phyloP scores from a whole-genome alignment of 257 asterid species.

The Fraxinus americana region DNA sequence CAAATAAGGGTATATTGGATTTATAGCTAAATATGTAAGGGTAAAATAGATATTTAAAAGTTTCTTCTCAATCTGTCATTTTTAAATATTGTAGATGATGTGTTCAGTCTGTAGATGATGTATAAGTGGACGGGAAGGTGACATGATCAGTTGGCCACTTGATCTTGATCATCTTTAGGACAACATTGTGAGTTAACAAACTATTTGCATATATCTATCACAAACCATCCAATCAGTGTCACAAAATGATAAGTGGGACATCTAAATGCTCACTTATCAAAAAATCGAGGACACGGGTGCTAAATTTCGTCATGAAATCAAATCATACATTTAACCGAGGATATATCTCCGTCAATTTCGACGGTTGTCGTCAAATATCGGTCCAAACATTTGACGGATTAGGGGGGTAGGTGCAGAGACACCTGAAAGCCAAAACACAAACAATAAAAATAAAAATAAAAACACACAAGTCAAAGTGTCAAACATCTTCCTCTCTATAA shows the following conservation, averaged over 20 bases:
- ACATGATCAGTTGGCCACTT: too few relatives aligned
- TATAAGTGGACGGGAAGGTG: too few relatives aligned
- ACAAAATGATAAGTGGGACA: neutral
- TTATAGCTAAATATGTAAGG: too few relatives aligned
- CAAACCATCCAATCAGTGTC: neutral
- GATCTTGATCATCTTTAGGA: too few relatives aligned
- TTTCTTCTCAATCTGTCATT: too few relatives aligned
- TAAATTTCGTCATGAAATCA: neutral
- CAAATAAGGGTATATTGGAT: too few relatives aligned
- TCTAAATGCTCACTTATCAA: neutral
- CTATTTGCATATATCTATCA: too few relatives aligned
- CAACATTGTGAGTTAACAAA: too few relatives aligned
- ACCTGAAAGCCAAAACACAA: constrained; percentile 4
- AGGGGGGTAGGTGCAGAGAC: constrained; percentile 35
- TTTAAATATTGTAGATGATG: too few relatives aligned
- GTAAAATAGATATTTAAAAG: too few relatives aligned
- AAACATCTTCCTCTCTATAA: constrained; percentile 17
- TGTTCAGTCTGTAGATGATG: too few relatives aligned
- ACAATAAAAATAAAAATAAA: constrained; percentile 3
- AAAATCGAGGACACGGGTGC: neutral
- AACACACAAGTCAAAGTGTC: neutral
- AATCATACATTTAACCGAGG: neutral
- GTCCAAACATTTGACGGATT: constrained; percentile 30
- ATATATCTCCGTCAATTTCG: constrained; percentile 27
- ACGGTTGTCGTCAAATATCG: constrained; percentile 29